Evolutionary conservation across 129 eudicot genomes (phyloP), one percentile per base, ranked within the genome.

Genomic region (Artemisia argyi): DNA sequence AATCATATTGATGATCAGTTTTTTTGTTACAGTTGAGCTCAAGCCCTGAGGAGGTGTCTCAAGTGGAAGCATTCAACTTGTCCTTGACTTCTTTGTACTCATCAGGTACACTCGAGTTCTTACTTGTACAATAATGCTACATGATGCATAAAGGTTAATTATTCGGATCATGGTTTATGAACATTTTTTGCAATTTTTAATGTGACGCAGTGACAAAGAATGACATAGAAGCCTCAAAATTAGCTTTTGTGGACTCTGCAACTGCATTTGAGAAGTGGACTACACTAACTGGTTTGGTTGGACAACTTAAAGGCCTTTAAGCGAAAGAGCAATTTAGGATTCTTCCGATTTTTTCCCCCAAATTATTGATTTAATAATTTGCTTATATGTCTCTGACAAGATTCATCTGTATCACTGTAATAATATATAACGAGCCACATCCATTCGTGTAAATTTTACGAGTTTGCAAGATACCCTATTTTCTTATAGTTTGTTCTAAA

Each of bases 211-310:
- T 95, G 20, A 72, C 73, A 17, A 66, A 74, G 74, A 90, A 90
- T 30, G 96, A 90, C 56, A 75, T 86, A 39, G 93, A 90, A 74
- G 90, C 83, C 44, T 86, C 97, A 7, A 95, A 85, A 75, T 32
- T 72, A 73, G 97, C 97, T 3, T 95, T 90, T 74, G 94, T 95
- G 80, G 85, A 87, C 51, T 95, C 97, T 20, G 99, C 99, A 19
- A 83, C 66, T 53, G 91, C 99, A 30, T 80, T 95, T 44, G 97
- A 95, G 96, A 90, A 88, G 76, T 95, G 99, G 99, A 86, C 94
- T 35, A 65, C 83, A 15, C 76, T 86, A 35, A 81, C 97, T 46
- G 96, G 97, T 13, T 81, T 95, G 73, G 78, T 71, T 72, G 99
- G 80, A 70, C 84, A 84, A 72, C 96, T 95, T 26, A 95, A 90